phyloP scores from a whole-genome alignment of 2,329 filamentous ascomycete genomes.

The Coniosporium tulheliwenetii region DNA sequence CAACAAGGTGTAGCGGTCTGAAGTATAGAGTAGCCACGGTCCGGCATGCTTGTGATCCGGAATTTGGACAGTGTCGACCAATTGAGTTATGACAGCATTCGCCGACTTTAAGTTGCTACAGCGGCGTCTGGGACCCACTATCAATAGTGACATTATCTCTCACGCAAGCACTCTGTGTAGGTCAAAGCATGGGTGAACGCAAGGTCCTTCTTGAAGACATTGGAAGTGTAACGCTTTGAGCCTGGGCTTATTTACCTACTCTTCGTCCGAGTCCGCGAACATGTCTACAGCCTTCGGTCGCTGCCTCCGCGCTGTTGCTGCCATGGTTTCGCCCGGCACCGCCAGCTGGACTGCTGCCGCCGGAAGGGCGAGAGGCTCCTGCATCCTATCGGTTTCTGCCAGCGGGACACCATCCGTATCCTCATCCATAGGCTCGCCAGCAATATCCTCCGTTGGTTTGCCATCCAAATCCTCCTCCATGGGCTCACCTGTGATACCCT shows the following conservation, averaged over 20 bases:
- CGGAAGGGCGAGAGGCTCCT: not conserved
- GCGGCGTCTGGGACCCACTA: too few relatives aligned
- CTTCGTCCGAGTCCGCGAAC: constrained; percentile 64
- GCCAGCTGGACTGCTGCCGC: not conserved
- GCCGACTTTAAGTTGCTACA: too few relatives aligned
- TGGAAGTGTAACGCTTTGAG: too few relatives aligned
- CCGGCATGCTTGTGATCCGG: too few relatives aligned
- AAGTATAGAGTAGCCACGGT: too few relatives aligned
- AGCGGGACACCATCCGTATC: constrained; percentile 6
- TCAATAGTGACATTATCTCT: too few relatives aligned
- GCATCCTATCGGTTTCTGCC: constrained; percentile 9
- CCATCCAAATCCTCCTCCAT: constrained; percentile 18
- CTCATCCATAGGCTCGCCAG: constrained; percentile 25
- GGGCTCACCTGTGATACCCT: constrained; percentile 27
- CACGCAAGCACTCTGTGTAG: too few relatives aligned
- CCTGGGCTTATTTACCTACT: constrained; percentile 10
- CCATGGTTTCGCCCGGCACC: constrained; percentile 5
- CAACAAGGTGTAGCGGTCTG: too few relatives aligned
- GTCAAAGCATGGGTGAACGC: too few relatives aligned
- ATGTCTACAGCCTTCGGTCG: constrained; percentile 69
- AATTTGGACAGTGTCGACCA: too few relatives aligned
- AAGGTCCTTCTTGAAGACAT: too few relatives aligned
- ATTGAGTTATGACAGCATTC: too few relatives aligned
- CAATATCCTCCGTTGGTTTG: constrained; percentile 24
- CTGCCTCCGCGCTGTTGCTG: constrained; percentile 31